Evolutionary conservation across 345 rosid genomes (phyloP).

Genomic region (Populus ilicifolia): DNA sequence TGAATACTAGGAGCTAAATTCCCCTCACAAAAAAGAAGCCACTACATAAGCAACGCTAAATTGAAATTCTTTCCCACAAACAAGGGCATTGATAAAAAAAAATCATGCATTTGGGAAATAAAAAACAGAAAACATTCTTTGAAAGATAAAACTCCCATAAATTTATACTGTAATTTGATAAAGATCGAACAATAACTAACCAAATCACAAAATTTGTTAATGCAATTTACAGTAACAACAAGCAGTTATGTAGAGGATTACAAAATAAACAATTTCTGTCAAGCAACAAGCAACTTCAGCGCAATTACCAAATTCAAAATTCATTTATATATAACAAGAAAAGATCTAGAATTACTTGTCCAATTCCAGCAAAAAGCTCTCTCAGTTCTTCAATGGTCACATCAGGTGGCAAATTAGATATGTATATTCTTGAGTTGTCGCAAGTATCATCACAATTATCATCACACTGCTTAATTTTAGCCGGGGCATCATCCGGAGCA

Average conservation of each 20-base stretch:
- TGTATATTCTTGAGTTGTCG: slow-evolving; percentile 91
- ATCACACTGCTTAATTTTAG: slow-evolving; percentile 83
- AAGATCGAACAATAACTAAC: not conserved
- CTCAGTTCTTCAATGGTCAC: slow-evolving; percentile 82
- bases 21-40: not conserved
- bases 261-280: not conserved
- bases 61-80: not conserved
- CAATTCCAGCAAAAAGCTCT: slow-evolving; percentile 95
- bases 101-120: not conserved
- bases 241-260: not conserved
- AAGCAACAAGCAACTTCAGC: not conserved
- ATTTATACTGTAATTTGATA: not conserved
- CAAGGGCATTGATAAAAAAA: not conserved
- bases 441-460: slow-evolving; percentile 73
- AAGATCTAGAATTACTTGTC: slow-evolving; percentile 65
- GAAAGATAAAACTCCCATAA: not conserved
- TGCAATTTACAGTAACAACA: not conserved
- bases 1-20: not conserved
- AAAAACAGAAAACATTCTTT: not conserved
- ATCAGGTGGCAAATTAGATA: slow-evolving; percentile 92
- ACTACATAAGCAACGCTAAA: not conserved
- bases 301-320: not conserved
- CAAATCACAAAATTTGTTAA: not conserved
- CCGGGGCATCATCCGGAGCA: slow-evolving; percentile 38
- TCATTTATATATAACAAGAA: not conserved